Evolutionary conservation across 805 yeast species (phyloP), one percentile per base, ranked within the genome.

Genomic region (Spathaspora gorwiae): DNA sequence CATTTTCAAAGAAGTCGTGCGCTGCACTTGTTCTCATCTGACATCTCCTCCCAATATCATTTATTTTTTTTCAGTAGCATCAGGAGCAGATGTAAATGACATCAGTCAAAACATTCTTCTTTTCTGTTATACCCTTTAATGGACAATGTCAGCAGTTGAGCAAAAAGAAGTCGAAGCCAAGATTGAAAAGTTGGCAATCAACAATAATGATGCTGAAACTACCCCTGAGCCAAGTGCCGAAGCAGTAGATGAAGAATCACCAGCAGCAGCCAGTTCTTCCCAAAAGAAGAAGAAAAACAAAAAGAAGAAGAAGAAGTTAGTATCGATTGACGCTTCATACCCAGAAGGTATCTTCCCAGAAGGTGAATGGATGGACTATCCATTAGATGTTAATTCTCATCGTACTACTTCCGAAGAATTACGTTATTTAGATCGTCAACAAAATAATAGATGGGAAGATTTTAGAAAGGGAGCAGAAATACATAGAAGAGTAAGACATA

Each of bases 381-480:
- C 79, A 9, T 78, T 79, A 48, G 89, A 85, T 46, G 57, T 70
- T 26, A 81, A 82, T 59, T 65, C 80, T 43, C 79, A 79, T 59
- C 78, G 99, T 51, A 79, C 87, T 26, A 89, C 97, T 0, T 83
- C 82, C 52, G 97, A 88, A 59, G 99, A 94, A 61, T 79, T 82
- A 63, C 74, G 97, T 53, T 84, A 87, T 54, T 65, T 83, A 54
- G 94, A 87, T 54, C 76, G 87, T 47, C 80, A 79, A 54, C 75
- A 73, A 54, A 65, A 70, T 42, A 74, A 74, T 46, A 76, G 72
- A 44, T 87, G 95, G 86, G 84, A 90, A 51, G 97, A 90, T 50
- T 83, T 90, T 68, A 81, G 99, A 59, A 89, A 89, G 60, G 99
- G 90, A 45, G 97, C 98, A 2, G 99, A 94, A 63, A 84, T 90